Base-by-base conservation (phyloP, 371 early-diverging fungal species). In the Mucor indicus region DNA sequence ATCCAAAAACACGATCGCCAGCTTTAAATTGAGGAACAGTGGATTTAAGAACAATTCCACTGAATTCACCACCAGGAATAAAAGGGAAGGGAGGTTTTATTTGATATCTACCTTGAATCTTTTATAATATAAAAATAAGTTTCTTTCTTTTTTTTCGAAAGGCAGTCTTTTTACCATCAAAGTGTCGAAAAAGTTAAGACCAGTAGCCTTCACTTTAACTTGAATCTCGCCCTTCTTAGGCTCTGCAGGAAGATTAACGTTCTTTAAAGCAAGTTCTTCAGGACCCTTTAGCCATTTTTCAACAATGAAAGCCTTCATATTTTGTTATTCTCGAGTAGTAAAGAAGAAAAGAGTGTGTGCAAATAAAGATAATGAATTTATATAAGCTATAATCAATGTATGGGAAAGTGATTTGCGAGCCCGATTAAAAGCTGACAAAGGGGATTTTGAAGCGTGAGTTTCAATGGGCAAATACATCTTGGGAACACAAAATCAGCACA, bases 21-120 rank as follows among this genome's bases (percentile, higher is more conserved):
- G 67, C 50, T 46, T 85, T 81, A 57, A 75, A 84, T 10, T 72
- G 35, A 7, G 74, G 64, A 11, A 68, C 67, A 0, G 70, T 67
- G 0, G 73, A 68, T 40, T 76, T 65, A 21, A 64, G 25, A 0
- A 72, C 77, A 12, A 72, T 48, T 25, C 77, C 77, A 38, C 60
- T 48, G 43, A 68, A 68, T 66, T 92, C 92, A 40, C 82, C 81
- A 12, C 95, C 95, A 1, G 91, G 91, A 6, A 86, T 77, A 57
- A 92, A 92, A 10, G 93, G 93, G 40, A 88, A 79, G 37, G 83
- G 80, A 9, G 91, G 92, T 48, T 83, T 87, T 52, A 83, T 66
- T 65, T 93, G 93, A 57, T 92, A 91, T 44, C 85, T 84, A 57
- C 92, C 92, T 62, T 91, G 87, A 12, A 83, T 79, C 84, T 85